Evolutionary conservation across 2,329 filamentous ascomycete genomes (phyloP), one percentile per base, ranked within the genome.

Genomic region (Penicillium sp.): DNA sequence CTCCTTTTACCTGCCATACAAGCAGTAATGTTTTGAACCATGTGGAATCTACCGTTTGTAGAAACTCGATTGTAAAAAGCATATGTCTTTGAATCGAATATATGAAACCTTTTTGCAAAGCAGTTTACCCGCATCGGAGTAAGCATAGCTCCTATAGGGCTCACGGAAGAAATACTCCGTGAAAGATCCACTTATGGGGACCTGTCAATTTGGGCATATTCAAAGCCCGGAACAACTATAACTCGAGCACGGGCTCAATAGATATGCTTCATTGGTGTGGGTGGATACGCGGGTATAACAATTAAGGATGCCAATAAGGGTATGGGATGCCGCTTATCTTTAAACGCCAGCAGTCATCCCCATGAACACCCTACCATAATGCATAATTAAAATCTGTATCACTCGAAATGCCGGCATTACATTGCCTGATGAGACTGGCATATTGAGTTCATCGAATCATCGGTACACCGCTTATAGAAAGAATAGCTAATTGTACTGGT

Each of bases 1-100:
- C 1, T 53, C 42, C 14, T 63, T 63, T 22, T 44, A 53, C 43
- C 35, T 63, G 33, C 51, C 61, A 6, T 63, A 42, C 11, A 57
- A 44, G 40, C 12, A 49, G 25, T 49, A 14, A 40, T 48, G 4
- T 12, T 29, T 27, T 27, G 22, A 18, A 25, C 15, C 22, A 9
- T 40, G 37, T 40, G n/a, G 18, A 18, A 5, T 22, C 3, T 40
- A 40, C 18, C 6, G 9, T 20, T 12, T 40, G 15, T 40, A 8
- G 37, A 22, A 40, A 22, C 9, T 14, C 4, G 18, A 3, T 22
- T 40, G 8, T 22, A 40, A 22, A 40, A 40, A 22, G n/a, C 9
- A 40, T 40, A 12, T 22, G 11, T 40, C 9, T 37, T 27, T 44
- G 15, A 15, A 18, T 25, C 5, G 42, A 18, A 26, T 27, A 31